Percentiles rank a stretch among this genome's conserved stretches.
These are phyloP conservation scores for Dothiorella sarmentorum DNA, from an alignment of 2,329 filamentous ascomycete genomes.

Conservation along the genomic window DNA sequence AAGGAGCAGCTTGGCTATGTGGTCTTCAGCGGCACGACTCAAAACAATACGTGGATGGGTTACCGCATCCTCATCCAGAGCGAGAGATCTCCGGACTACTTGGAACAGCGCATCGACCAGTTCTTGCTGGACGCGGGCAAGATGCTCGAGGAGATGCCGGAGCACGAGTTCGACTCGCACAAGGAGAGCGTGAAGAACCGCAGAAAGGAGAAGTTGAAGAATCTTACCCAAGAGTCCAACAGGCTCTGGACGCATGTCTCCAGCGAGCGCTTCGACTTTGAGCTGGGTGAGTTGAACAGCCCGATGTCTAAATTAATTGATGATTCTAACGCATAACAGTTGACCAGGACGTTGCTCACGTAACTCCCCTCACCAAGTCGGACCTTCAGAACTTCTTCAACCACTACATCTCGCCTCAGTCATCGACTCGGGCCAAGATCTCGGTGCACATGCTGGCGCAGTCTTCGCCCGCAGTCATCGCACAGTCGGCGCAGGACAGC, in stretches of 20 bases:
- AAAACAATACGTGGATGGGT: constrained; percentile 70
- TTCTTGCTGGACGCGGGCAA: constrained; percentile 70
- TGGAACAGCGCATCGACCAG: constrained; percentile 82
- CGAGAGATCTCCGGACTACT: constrained; percentile 76
- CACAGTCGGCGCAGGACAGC: constrained; percentile 25
- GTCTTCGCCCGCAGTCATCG: constrained; percentile 41
- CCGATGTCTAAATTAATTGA: background rate
- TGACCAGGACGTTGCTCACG: constrained; percentile 70
- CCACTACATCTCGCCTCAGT: constrained; percentile 70
- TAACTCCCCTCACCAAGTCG: constrained; percentile 71
- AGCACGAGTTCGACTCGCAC: constrained; percentile 82
- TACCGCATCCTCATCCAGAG: constrained; percentile 92
- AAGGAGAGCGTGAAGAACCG: constrained; percentile 87
- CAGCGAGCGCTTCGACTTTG: constrained; percentile 85
- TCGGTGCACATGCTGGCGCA: constrained; percentile 81
- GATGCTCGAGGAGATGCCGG: constrained; percentile 70
- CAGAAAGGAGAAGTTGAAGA: constrained; percentile 87
- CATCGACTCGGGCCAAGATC: constrained; percentile 72
- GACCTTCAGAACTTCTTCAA: constrained; percentile 79
- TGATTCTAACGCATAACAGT: constrained; percentile 53
- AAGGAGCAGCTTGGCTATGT: constrained; percentile 98
- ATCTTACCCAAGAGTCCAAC: constrained; percentile 77
- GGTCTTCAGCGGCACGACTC: constrained; percentile 76
- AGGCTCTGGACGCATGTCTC: constrained; percentile 83
- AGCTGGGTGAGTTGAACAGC: constrained; percentile 60